Percentiles rank a stretch among this genome's conserved stretches.
Evolutionary conservation across 345 rosid genomes (phyloP).

Genomic region (Nephelium lappaceum): DNA sequence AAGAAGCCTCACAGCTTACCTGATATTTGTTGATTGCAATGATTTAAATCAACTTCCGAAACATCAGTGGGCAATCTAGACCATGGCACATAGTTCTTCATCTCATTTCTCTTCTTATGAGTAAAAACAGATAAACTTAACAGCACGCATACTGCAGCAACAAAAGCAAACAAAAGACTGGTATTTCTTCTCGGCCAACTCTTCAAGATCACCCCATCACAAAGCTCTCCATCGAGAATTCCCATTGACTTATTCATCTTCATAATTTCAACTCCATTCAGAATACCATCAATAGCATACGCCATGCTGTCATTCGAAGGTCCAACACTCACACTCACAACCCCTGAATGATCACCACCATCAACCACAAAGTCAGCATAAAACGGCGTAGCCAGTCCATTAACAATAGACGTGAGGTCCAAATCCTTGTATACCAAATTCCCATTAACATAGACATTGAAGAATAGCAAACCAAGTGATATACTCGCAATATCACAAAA

Average conservation of each 20-base stretch:
- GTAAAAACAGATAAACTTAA: slow-evolving; percentile 51
- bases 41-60: slow-evolving; percentile 38
- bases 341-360: slow-evolving; percentile 34
- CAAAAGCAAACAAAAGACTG: slow-evolving; percentile 51
- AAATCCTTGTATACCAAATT: slow-evolving; percentile 59
- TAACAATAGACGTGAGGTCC: slow-evolving; percentile 42
- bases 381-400: slow-evolving; percentile 68
- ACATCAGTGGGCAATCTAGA: slow-evolving; percentile 54
- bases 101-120: slow-evolving; percentile 42
- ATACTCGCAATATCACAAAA: slow-evolving; percentile 86
- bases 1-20: slow-evolving; percentile 37
- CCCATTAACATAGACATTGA: slow-evolving; percentile 71
- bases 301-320: slow-evolving; percentile 58
- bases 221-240: slow-evolving; percentile 65
- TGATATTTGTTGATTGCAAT: slow-evolving; percentile 29
- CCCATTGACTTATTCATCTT: slow-evolving; percentile 86
- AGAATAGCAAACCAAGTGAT: slow-evolving; percentile 58
- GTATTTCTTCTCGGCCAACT: slow-evolving; percentile 51
- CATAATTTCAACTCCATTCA: slow-evolving; percentile 92
- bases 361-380: slow-evolving; percentile 66
- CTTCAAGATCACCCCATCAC: slow-evolving; percentile 51
- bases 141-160: slow-evolving; percentile 64
- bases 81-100: slow-evolving; percentile 47
- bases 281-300: slow-evolving; percentile 57
- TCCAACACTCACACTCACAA: slow-evolving; percentile 64